phyloP scores from a whole-genome alignment of 2,329 filamentous ascomycete species.

The Aureobasidium sp. region DNA sequence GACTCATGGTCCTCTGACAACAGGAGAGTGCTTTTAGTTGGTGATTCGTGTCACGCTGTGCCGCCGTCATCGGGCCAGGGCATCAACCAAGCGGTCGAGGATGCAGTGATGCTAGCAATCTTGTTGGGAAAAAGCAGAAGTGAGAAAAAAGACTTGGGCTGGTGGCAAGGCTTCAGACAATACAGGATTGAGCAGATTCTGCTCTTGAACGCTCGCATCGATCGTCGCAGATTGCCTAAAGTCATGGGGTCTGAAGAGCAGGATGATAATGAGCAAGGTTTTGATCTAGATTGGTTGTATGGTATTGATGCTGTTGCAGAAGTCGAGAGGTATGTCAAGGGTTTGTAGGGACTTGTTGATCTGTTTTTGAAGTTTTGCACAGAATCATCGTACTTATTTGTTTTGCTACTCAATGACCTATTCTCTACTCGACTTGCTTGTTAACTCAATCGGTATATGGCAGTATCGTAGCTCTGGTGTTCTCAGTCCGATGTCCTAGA shows the following conservation, averaged over 20 bases:
- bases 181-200: background rate
- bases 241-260: background rate
- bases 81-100: conserved; percentile 50
- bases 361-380: no score
- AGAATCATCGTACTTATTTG: no score
- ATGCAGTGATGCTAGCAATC: conserved; percentile 42
- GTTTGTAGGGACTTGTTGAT: background rate
- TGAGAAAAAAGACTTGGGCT: background rate
- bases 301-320: background rate
- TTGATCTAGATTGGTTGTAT: conserved; percentile 3
- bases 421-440: no score
- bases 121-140: conserved; percentile 26
- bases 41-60: conserved; percentile 53
- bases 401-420: no score
- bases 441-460: no score
- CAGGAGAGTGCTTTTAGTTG: conserved; percentile 46
- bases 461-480: no score
- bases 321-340: background rate
- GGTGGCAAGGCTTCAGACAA: conserved; percentile 1
- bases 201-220: background rate
- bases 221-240: background rate
- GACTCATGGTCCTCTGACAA: conserved; percentile 38
- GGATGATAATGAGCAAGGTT: background rate
- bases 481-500: no score
- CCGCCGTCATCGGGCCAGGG: conserved; percentile 50